Conservation (phyloP, 2,329 filamentous ascomycete genomes). For the Aotearoamyces nothofagi region DNA sequence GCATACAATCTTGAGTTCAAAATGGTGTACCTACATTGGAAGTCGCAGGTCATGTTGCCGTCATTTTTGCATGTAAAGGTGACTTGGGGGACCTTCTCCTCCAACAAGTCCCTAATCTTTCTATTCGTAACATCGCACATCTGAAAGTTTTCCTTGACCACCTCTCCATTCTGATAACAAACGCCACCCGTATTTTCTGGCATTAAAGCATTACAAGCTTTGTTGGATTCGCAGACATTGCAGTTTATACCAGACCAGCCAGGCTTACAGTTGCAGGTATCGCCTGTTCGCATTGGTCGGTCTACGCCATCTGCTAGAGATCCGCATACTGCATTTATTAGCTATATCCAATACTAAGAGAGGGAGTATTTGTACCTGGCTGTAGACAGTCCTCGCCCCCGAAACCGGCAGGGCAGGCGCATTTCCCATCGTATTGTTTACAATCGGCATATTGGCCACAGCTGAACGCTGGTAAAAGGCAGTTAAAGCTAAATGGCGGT, state of each 20-base stretch:
- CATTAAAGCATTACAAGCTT: slow-evolving; percentile 80
- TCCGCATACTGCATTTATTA: slow-evolving; percentile 51
- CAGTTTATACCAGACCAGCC: slow-evolving; percentile 97
- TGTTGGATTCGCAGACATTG: slow-evolving; percentile 77
- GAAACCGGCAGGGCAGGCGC: slow-evolving; percentile 80
- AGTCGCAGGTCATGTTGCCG: slow-evolving; percentile 66
- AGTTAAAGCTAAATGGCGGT: slow-evolving; percentile 65
- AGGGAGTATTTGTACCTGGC: slow-evolving; percentile 38
- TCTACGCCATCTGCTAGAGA: slow-evolving; percentile 71
- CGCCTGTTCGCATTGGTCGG: slow-evolving; percentile 55
- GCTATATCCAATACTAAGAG: not conserved
- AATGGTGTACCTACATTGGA: slow-evolving; percentile 56
- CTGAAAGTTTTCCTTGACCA: slow-evolving; percentile 90
- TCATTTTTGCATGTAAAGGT: slow-evolving; percentile 87
- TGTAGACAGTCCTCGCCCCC: slow-evolving; percentile 86
- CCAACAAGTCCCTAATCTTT: slow-evolving; percentile 79
- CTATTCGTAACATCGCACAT: slow-evolving; percentile 95
- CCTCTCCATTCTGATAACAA: slow-evolving; percentile 82
- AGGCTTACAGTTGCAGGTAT: slow-evolving; percentile 71
- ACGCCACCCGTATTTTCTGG: slow-evolving; percentile 67
- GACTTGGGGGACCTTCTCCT: slow-evolving; percentile 75
- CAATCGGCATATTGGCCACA: slow-evolving; percentile 86
- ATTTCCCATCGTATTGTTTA: slow-evolving; percentile 83
- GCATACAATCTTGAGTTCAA: not conserved
- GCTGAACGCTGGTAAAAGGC: slow-evolving; percentile 79